Evolutionary conservation across 768 basidiomycete genomes (phyloP).

Genomic region (Lentinula guzmanii): DNA sequence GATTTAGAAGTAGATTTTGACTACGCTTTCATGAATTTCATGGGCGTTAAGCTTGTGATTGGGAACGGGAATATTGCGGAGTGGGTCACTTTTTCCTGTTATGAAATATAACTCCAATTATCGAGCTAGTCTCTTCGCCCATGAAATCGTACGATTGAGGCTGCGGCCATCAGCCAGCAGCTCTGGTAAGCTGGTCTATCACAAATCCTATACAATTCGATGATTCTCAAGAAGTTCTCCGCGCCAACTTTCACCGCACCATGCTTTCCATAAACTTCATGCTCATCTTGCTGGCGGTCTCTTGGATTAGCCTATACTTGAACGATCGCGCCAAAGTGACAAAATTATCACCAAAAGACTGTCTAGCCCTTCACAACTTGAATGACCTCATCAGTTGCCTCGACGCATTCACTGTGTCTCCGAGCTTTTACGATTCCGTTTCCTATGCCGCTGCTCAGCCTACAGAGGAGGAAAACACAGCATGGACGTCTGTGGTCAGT

Average conservation of each 20-base stretch:
- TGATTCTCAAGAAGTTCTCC: neutral
- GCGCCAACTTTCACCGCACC: neutral
- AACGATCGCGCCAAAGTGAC: neutral
- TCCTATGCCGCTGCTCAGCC: conserved; percentile 6
- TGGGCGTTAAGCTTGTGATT: neutral
- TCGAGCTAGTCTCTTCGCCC: too few relatives aligned
- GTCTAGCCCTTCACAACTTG: neutral
- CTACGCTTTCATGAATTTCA: neutral
- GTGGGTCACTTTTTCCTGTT: neutral
- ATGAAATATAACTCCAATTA: too few relatives aligned
- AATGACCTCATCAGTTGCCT: conserved; percentile 3
- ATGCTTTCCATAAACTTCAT: neutral
- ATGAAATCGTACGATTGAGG: too few relatives aligned
- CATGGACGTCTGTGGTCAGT: neutral
- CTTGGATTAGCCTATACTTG: neutral
- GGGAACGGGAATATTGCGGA: too few relatives aligned
- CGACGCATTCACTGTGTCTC: conserved; percentile 1
- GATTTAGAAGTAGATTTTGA: neutral
- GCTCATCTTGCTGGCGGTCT: neutral
- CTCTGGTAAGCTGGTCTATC: too few relatives aligned
- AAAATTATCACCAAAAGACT: neutral
- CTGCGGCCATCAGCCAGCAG: too few relatives aligned
- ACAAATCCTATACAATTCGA: too few relatives aligned
- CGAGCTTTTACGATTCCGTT: neutral
- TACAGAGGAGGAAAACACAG: neutral